phyloP scores from a whole-genome alignment of 306 rosid species.

The Albizia julibrissin region DNA sequence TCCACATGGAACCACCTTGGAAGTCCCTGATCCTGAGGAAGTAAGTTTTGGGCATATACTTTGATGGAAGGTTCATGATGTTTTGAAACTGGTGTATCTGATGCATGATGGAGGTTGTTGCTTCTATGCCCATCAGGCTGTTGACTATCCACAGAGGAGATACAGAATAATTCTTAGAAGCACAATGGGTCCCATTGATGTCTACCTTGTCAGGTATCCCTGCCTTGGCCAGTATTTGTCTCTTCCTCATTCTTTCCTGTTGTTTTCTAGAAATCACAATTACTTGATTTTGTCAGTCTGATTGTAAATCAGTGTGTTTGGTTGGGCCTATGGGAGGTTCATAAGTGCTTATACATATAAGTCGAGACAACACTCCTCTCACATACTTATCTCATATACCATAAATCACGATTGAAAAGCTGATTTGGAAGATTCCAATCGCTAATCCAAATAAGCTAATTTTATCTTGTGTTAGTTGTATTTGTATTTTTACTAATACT shows the following conservation, averaged over 20 bases:
- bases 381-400: no score
- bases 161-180: conserved; percentile 95
- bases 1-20: conserved; percentile 98
- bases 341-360: no score
- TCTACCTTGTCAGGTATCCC: conserved; percentile 90
- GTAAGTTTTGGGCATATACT: conserved; percentile 56
- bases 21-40: conserved; percentile 99
- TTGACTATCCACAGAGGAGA: conserved; percentile 88
- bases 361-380: no score
- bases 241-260: neutral
- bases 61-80: conserved; percentile 33
- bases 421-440: no score
- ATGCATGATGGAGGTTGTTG: conserved; percentile 36
- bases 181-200: conserved; percentile 99
- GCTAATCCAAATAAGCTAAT: no score
- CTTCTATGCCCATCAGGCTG: conserved; percentile 64
- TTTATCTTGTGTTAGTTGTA: no score
- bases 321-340: no score
- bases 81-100: conserved; percentile 34
- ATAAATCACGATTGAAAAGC: no score
- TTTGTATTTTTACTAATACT: conserved; percentile 19
- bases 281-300: conserved; percentile 26
- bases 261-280: conserved; percentile 25
- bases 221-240: conserved; percentile 29
- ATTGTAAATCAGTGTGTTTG: no score